Percentiles rank a stretch among this genome's conserved stretches.
Conservation (phyloP, 2,329 filamentous ascomycete species). For the Byssothecium circinans region DNA sequence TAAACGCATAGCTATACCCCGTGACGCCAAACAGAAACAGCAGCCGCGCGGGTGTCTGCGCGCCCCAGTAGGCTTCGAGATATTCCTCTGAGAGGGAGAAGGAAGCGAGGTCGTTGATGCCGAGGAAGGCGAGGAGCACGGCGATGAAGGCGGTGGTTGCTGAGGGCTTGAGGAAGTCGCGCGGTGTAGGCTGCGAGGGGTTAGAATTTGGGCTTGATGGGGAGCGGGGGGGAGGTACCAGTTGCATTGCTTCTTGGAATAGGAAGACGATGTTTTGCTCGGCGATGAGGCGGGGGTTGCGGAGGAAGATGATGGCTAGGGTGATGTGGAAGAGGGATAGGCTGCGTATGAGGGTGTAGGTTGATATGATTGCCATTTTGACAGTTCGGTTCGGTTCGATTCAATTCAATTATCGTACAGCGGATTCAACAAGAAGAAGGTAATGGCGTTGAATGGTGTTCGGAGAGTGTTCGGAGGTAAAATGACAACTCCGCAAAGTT, state of each 20-base stretch:
- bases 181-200: constrained; percentile 60
- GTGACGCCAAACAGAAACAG: constrained; percentile 63
- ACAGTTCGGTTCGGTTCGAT: background rate
- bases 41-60: constrained; percentile 65
- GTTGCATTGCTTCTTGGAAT: constrained; percentile 78
- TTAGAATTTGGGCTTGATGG: constrained; percentile 1
- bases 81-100: constrained; percentile 48
- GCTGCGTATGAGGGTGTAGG: constrained; percentile 76
- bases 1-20: constrained; percentile 67
- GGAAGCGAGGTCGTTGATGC: constrained; percentile 50
- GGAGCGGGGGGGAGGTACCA: too few species aligned
- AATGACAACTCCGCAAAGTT: too few species aligned
- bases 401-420: background rate
- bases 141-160: constrained; percentile 68
- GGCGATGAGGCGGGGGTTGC: constrained; percentile 69
- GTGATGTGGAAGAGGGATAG: constrained; percentile 84
- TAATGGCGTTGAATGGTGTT: too few species aligned
- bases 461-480: too few species aligned
- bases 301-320: constrained; percentile 80
- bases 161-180: constrained; percentile 68
- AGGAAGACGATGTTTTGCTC: constrained; percentile 81
- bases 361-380: constrained; percentile 77
- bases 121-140: constrained; percentile 68
- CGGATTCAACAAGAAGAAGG: background rate
- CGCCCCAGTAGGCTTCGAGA: constrained; percentile 51